A percentile compares a stretch with the other conserved stretches of the same genome.
phyloP scores from a whole-genome alignment of 257 asterid species.

The Striga asiatica region DNA sequence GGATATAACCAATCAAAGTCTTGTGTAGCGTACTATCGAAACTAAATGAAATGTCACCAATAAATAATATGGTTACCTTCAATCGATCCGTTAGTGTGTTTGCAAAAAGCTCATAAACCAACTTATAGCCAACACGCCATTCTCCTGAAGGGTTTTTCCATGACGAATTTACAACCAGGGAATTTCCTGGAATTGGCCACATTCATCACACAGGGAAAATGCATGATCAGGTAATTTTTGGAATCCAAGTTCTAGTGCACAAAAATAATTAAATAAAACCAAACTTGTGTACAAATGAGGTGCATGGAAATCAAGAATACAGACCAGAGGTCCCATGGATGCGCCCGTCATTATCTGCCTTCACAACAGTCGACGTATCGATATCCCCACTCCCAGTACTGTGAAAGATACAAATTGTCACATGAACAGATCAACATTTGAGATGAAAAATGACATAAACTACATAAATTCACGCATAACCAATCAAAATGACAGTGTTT shows the following conservation, averaged over 20 bases:
- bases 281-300: slow-evolving; percentile 6
- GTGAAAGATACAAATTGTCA: slow-evolving; percentile 2
- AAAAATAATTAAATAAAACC: not conserved
- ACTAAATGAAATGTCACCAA: not conserved
- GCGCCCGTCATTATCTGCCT: slow-evolving; percentile 69
- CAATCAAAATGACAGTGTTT: no score
- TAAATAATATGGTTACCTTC: slow-evolving; percentile 43
- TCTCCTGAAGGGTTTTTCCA: slow-evolving; percentile 96
- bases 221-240: slow-evolving; percentile 4
- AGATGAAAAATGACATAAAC: not conserved
- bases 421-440: not conserved
- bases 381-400: slow-evolving; percentile 98
- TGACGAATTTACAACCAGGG: slow-evolving; percentile 57
- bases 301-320: slow-evolving; percentile 14
- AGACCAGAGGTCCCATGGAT: slow-evolving; percentile 80
- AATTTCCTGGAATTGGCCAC: slow-evolving; percentile 37
- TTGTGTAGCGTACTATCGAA: slow-evolving; percentile 2
- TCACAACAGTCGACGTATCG: slow-evolving; percentile 80
- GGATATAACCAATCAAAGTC: slow-evolving; percentile 11
- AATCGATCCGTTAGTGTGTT: slow-evolving; percentile 56
- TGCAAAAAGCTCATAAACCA: slow-evolving; percentile 84
- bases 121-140: slow-evolving; percentile 88
- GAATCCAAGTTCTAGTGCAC: not conserved
- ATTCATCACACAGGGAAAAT: slow-evolving; percentile 8
- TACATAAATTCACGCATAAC: no score